Conservation (phyloP, 1,284 basidiomycete species). For the Cystobasidium pallidum region DNA sequence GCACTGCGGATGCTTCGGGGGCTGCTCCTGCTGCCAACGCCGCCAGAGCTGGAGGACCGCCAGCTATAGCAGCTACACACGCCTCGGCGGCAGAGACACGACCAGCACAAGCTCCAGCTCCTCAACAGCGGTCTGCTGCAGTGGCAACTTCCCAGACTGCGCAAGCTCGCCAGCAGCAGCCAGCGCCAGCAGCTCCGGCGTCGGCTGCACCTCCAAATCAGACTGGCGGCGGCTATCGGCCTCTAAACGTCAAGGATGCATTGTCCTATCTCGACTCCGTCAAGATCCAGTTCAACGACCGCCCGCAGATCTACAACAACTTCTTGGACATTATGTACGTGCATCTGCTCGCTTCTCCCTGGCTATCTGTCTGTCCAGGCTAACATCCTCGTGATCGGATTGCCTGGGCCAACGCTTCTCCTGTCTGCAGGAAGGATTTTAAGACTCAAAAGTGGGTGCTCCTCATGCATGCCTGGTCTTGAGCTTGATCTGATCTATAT, state of each 20-base stretch:
- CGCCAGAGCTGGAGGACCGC: neutral
- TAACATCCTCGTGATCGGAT: conserved; percentile 12
- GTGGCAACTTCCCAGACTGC: neutral
- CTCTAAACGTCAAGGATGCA: conserved; percentile 73
- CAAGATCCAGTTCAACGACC: conserved; percentile 86
- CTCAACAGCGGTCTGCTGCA: conserved; percentile 1
- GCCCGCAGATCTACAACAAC: conserved; percentile 94
- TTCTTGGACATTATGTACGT: conserved; percentile 99
- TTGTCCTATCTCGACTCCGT: conserved; percentile 88
- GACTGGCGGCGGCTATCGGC: conserved; percentile 40
- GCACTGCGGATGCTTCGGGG: neutral
- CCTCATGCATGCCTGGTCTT: neutral
- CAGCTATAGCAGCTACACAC: neutral
- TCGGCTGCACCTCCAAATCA: conserved; percentile 16
- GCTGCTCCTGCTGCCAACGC: conserved; percentile 7
- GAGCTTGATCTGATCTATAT: neutral
- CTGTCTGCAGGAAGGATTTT: conserved; percentile 73
- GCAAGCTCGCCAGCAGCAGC: conserved; percentile 12
- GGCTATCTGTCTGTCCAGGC: neutral
- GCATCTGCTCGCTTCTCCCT: conserved; percentile 65
- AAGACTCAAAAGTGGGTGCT: conserved; percentile 77
- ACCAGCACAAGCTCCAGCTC: conserved; percentile 17
- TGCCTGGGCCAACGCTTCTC: conserved; percentile 2
- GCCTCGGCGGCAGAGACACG: neutral
- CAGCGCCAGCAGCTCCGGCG: conserved; percentile 10